Evolutionary conservation across 306 rosid genomes (phyloP).

Genomic region (Cucumis cinereus): DNA sequence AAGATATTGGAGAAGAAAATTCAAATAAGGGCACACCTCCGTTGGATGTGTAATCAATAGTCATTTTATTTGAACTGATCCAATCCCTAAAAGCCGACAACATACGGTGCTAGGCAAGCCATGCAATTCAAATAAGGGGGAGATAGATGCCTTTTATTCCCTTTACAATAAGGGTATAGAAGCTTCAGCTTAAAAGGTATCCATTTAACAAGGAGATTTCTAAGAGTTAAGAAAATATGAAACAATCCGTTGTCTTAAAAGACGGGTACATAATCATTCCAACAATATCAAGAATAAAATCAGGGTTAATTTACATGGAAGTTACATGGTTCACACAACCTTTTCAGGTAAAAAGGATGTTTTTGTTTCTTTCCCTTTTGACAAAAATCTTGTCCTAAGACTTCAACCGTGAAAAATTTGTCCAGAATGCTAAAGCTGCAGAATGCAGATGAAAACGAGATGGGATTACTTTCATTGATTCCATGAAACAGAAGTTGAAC

Average conservation of each 20-base stretch:
- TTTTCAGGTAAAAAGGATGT: neutral
- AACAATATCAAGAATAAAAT: constrained; percentile 20
- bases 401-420: constrained; percentile 9
- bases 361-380: neutral
- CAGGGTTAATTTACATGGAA: constrained; percentile 29
- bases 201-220: neutral
- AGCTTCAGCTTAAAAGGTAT: neutral
- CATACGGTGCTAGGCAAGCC: neutral
- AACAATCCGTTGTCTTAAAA: neutral
- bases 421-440: constrained; percentile 1
- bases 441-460: neutral
- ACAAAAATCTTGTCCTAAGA: constrained; percentile 17
- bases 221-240: neutral
- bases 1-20: no score
- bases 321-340: constrained; percentile 18
- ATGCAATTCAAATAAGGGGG: neutral
- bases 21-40: no score
- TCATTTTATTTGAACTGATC: neutral
- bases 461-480: constrained; percentile 15
- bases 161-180: neutral
- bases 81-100: neutral
- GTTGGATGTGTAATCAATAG: neutral
- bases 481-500: constrained; percentile 15
- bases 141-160: neutral
- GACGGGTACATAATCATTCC: constrained; percentile 20